phyloP scores from a whole-genome alignment of 495 filamentous ascomycete species.

The Lophium mytilinum region DNA sequence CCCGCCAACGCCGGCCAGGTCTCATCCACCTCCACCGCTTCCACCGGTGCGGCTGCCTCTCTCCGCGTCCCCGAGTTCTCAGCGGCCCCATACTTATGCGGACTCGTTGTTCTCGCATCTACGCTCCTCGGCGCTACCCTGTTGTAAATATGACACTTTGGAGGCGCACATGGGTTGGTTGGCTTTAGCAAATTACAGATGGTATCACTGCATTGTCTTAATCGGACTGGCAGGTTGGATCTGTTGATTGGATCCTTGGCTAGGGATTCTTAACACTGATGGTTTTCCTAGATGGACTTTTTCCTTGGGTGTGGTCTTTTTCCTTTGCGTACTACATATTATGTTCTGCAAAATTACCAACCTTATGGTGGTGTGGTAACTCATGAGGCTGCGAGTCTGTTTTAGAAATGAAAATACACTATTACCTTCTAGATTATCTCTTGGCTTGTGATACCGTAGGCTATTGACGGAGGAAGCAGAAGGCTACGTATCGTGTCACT shows the following conservation, averaged over 20 bases:
- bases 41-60: conserved; percentile 33
- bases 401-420: too few species aligned
- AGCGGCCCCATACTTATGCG: conserved; percentile 26
- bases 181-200: neutral
- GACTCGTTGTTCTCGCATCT: conserved; percentile 35
- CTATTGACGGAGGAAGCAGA: too few species aligned
- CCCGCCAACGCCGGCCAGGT: conserved; percentile 52
- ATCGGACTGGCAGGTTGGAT: neutral
- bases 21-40: conserved; percentile 34
- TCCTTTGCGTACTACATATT: neutral
- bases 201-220: neutral
- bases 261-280: neutral
- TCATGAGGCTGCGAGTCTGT: too few species aligned
- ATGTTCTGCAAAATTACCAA: too few species aligned
- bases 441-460: too few species aligned
- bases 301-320: neutral
- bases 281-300: neutral
- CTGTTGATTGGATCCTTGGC: neutral
- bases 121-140: conserved; percentile 58
- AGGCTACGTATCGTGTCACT: too few species aligned
- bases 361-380: too few species aligned
- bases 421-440: too few species aligned
- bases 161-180: neutral
- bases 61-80: conserved; percentile 13
- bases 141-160: conserved; percentile 32